phyloP scores from a whole-genome alignment of 2,329 filamentous ascomycete genomes.

The Teratosphaeria pseudoeucalypti region DNA sequence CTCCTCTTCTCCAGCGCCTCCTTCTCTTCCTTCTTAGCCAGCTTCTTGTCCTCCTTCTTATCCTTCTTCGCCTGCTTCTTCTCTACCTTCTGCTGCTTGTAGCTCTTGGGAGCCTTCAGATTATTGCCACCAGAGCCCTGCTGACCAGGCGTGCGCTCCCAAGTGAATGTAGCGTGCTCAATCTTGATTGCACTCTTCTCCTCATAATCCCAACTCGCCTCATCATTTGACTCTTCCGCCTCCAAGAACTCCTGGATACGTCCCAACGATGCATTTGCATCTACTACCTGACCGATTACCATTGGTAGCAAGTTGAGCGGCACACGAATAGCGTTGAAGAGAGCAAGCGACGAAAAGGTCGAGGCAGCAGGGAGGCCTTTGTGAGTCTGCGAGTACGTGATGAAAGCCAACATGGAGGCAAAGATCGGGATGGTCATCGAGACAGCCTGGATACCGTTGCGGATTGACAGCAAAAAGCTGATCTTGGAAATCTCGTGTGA shows the following conservation, averaged over 20 bases:
- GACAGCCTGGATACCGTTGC: constrained; percentile 75
- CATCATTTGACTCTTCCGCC: constrained; percentile 73
- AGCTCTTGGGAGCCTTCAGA: constrained; percentile 18
- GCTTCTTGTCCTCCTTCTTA: constrained; percentile 29
- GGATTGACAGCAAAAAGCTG: constrained; percentile 69
- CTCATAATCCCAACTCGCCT: constrained; percentile 47
- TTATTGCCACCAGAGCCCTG: constrained; percentile 24
- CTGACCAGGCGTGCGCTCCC: constrained; percentile 59
- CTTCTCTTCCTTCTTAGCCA: constrained; percentile 24
- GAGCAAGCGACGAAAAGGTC: constrained; percentile 83
- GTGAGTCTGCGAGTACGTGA: constrained; percentile 59
- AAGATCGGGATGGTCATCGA: constrained; percentile 85
- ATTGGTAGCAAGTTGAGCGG: constrained; percentile 82
- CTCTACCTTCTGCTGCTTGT: constrained; percentile 31
- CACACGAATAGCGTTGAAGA: constrained; percentile 86
- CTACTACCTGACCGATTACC: constrained; percentile 79
- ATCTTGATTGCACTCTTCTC: constrained; percentile 55
- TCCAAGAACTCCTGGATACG: constrained; percentile 82
- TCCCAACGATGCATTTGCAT: constrained; percentile 74
- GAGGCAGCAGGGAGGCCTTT: constrained; percentile 60
- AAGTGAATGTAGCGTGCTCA: constrained; percentile 68
- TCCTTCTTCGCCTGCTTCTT: constrained; percentile 35
- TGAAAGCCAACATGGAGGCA: constrained; percentile 89
- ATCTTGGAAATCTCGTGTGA: constrained; percentile 71
- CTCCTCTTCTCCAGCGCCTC: constrained; percentile 11